Base-by-base conservation (phyloP, 305 asterid species). In the Fraxinus albicans region DNA sequence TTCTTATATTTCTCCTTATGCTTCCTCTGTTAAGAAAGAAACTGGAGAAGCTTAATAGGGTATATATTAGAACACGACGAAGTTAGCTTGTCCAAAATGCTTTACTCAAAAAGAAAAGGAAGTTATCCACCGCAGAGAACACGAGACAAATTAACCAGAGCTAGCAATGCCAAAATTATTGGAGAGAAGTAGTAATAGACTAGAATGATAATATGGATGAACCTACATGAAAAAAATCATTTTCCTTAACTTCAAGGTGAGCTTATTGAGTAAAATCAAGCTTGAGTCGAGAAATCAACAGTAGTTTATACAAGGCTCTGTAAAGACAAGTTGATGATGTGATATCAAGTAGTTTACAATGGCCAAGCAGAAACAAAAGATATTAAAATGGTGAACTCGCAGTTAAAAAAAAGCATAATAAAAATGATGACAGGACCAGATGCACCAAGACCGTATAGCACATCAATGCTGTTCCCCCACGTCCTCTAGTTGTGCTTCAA, bases 401-500 rank as follows among this genome's bases (percentile, higher is more conserved):
- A 19, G 21, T 15, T 29, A 25, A 12, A 33, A 31, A 31, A 70
- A 29, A 7, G 40, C 40, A 70, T 31, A 53, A 53, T 50, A 70
- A 29, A 69, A 63, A 63, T 63, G 34, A 69, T 29, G 38, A 12
- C 17, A 29, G 4, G 38, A 70, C 42, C 12, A 7, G 40, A 74
- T 65, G 84, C 69, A 79, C 29, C 74, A 50, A 40, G 53, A 79
- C 80, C 40, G 81, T 31, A 77, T 29, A 80, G 76, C 74, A 76
- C 79, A 73, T 47, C 73, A 72, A 19, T 73, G 58, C 63, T 34
- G 23, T 72, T 40, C 53, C 12, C 12, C 78, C 44, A 50, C 42
- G 12, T 34, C 55, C 83, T 27, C 75, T 38, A 78, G 34, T 25
- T 42, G 58, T 73, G 65, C 76, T 72, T 83, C 76, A 73, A 25